Evolutionary conservation across 805 yeast species (phyloP), one percentile per base, ranked within the genome.

Genomic region (Candida ficus): DNA sequence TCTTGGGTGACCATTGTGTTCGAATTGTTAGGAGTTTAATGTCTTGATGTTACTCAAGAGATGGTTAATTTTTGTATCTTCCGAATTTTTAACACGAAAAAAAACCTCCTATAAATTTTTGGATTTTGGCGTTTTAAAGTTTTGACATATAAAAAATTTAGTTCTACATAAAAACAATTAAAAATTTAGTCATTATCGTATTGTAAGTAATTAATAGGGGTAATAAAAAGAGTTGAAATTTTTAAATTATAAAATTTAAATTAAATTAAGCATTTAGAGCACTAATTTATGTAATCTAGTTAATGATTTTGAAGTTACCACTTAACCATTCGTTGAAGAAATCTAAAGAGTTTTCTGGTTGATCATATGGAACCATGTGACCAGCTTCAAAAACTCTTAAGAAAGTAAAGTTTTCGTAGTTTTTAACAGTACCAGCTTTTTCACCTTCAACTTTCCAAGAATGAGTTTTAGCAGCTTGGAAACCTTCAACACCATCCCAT

Each of bases 341-440:
- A 42, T 77, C 88, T 47, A 83, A 70, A 2, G 95, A 67, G 55
- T 73, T 71, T 53, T 75, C 79, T 16, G 96, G 95, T 67, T 84
- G 91, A 64, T 90, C 90, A 56, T 67, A 82, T 14, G 97, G 97
- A 47, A 88, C 96, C 96, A 90, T 89, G 66, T 91, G 97, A 21
- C 97, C 97, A 38, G 95, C 97, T 47, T 79, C 91, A 55, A 71
- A 90, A 9, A 90, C 77, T 61, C 96, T 76, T 61, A 87, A 70
- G 68, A 83, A 91, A 4, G 95, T 84, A 52, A 90, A 78, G 44
- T 75, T 71, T 35, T 80, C 80, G 49, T 70, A 74, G 56, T 76
- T 78, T 61, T 80, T 81, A 46, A 75, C 80, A 49, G 76, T 76
- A 50, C 89, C 89, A n/a, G 81, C 84, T 47, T 66, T 62, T 39